phyloP scores from a whole-genome alignment of 257 asterid genomes.

The Coffea canephora region DNA sequence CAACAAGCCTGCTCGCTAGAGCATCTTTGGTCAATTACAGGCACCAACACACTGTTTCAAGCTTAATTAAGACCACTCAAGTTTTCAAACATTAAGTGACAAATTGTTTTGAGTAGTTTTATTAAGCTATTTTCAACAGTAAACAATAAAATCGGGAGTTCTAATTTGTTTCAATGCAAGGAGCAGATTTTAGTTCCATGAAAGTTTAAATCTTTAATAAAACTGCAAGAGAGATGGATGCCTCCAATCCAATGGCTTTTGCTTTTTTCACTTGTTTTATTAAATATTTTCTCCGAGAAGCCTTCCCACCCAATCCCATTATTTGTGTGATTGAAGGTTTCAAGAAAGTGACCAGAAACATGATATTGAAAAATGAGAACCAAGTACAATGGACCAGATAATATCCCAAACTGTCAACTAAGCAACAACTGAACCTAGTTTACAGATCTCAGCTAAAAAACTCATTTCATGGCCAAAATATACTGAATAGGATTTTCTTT shows the following conservation, averaged over 20 bases:
- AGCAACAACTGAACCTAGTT: background rate
- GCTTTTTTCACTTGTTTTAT: background rate
- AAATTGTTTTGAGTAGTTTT: background rate
- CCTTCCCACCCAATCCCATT: background rate
- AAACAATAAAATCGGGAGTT: too few relatives aligned
- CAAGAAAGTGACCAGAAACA: background rate
- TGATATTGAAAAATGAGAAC: background rate
- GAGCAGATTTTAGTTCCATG: background rate
- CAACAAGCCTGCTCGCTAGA: background rate
- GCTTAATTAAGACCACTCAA: conserved; percentile 15
- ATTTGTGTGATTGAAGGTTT: too few relatives aligned
- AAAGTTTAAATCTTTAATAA: background rate
- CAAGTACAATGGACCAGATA: background rate
- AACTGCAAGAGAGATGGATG: background rate
- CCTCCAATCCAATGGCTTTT: background rate
- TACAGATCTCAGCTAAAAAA: background rate
- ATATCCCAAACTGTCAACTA: background rate
- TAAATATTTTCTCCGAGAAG: background rate
- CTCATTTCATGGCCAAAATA: background rate
- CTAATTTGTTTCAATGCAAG: too few relatives aligned
- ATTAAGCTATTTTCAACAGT: too few relatives aligned
- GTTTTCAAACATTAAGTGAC: background rate
- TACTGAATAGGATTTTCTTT: background rate
- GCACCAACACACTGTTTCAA: background rate
- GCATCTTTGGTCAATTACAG: background rate